Percentiles rank a stretch among this genome's conserved stretches.
Conservation (phyloP, 257 asterid species). For the Nicotiana knightiana region DNA sequence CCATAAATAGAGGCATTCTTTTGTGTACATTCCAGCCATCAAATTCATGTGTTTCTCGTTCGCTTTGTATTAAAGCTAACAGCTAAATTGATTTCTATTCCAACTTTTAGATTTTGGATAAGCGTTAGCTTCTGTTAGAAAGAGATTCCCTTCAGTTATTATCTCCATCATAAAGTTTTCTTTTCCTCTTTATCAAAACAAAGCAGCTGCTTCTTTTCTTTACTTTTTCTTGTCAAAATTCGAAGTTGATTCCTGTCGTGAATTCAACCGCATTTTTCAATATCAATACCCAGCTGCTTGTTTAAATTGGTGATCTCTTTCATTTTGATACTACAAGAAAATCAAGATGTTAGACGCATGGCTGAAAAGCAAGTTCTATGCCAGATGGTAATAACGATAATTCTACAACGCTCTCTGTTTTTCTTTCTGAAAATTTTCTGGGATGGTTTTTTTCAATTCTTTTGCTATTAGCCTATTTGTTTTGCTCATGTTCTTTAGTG, state of each 20-base stretch:
- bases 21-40: not conserved
- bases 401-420: not conserved
- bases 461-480: not conserved
- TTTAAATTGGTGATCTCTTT: not conserved
- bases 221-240: conserved; percentile 23
- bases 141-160: not conserved
- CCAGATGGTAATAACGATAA: conserved; percentile 48
- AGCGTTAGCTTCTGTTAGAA: not conserved
- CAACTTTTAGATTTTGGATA: not conserved
- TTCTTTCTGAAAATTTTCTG: not conserved
- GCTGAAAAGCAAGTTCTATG: conserved; percentile 58
- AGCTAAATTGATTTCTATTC: not conserved
- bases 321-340: not conserved
- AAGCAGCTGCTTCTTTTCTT: conserved; percentile 37
- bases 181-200: conserved; percentile 4
- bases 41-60: not conserved
- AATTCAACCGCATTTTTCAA: conserved; percentile 25
- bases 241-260: conserved; percentile 22
- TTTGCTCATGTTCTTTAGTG: not conserved
- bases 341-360: conserved; percentile 52
- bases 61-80: not conserved
- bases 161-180: not conserved
- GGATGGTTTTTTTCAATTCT: not conserved
- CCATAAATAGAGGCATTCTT: not conserved
- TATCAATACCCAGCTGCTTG: conserved; percentile 1